These are phyloP conservation scores for Aureobasidium lini DNA, from an alignment of 2,329 filamentous ascomycete species.

Conservation along the genomic window DNA sequence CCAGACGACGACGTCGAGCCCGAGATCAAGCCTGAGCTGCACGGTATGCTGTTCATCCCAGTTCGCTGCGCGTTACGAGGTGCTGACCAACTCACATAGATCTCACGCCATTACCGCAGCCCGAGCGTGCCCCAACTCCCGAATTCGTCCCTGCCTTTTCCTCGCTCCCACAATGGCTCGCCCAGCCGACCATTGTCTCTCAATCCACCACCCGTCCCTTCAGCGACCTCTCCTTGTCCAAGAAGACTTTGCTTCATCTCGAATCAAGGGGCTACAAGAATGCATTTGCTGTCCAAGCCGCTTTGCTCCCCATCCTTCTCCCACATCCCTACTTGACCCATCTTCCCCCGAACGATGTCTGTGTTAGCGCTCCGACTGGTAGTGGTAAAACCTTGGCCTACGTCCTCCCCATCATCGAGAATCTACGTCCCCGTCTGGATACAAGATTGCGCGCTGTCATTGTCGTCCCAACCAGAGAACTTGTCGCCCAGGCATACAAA, in stretches of 20 bases:
- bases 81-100: constrained; percentile 37
- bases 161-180: constrained; percentile 73
- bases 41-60: constrained; percentile 30
- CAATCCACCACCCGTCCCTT: constrained; percentile 57
- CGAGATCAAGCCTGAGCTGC: constrained; percentile 37
- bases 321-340: constrained; percentile 46
- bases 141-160: constrained; percentile 61
- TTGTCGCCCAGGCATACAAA: constrained; percentile 78
- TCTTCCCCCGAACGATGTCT: constrained; percentile 64
- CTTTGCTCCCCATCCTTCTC: constrained; percentile 71
- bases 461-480: constrained; percentile 82
- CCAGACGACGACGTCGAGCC: constrained; percentile 21
- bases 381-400: constrained; percentile 95
- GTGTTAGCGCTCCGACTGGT: constrained; percentile 87
- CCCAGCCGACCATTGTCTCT: constrained; percentile 62
- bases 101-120: constrained; percentile 75
- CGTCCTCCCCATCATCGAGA: constrained; percentile 73
- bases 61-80: not conserved
- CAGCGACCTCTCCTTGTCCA: constrained; percentile 53
- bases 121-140: constrained; percentile 52
- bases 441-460: constrained; percentile 62
- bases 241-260: constrained; percentile 55
- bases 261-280: constrained; percentile 60
- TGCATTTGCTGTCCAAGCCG: constrained; percentile 73
- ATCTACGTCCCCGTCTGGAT: constrained; percentile 38